Evolutionary conservation across 345 rosid species (phyloP).

Genomic region (Melastoma malabathricum): DNA sequence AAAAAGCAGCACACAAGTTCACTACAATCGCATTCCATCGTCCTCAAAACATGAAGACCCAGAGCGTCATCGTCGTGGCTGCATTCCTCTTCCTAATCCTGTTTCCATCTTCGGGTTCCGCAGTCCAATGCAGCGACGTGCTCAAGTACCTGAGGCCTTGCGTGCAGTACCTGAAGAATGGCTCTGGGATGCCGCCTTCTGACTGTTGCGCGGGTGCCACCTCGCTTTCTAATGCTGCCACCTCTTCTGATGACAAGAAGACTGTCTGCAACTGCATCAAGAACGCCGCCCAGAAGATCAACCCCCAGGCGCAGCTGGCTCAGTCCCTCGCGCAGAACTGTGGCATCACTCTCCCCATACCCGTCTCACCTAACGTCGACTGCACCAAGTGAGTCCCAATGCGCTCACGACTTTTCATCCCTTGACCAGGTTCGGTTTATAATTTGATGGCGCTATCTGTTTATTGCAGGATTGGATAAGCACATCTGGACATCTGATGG

Average conservation of each 20-base stretch:
- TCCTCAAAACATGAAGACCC: slow-evolving; percentile 11
- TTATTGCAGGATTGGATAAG: too few species aligned
- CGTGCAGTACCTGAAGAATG: slow-evolving; percentile 39
- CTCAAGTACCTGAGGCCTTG: slow-evolving; percentile 56
- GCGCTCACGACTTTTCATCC: too few species aligned
- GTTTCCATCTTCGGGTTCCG: slow-evolving; percentile 26
- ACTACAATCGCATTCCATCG: not conserved
- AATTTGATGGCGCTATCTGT: too few species aligned
- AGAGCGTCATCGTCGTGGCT: slow-evolving; percentile 7
- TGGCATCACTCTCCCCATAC: slow-evolving; percentile 32
- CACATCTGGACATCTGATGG: too few species aligned
- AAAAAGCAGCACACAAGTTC: slow-evolving; percentile 1
- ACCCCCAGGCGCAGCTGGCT: slow-evolving; percentile 41
- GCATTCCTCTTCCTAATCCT: slow-evolving; percentile 16
- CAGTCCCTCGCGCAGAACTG: slow-evolving; percentile 49
- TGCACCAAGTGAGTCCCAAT: slow-evolving; percentile 17
- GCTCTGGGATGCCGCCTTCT: slow-evolving; percentile 46
- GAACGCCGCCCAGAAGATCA: slow-evolving; percentile 33
- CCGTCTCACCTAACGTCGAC: slow-evolving; percentile 44
- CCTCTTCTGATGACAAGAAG: slow-evolving; percentile 41
- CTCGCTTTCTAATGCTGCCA: slow-evolving; percentile 31
- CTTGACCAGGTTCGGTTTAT: too few species aligned
- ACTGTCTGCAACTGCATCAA: slow-evolving; percentile 63
- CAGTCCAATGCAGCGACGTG: slow-evolving; percentile 51
- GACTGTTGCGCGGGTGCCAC: slow-evolving; percentile 47